phyloP scores from a whole-genome alignment of 2,329 filamentous ascomycete genomes.

The Lecanosticta acicola region DNA sequence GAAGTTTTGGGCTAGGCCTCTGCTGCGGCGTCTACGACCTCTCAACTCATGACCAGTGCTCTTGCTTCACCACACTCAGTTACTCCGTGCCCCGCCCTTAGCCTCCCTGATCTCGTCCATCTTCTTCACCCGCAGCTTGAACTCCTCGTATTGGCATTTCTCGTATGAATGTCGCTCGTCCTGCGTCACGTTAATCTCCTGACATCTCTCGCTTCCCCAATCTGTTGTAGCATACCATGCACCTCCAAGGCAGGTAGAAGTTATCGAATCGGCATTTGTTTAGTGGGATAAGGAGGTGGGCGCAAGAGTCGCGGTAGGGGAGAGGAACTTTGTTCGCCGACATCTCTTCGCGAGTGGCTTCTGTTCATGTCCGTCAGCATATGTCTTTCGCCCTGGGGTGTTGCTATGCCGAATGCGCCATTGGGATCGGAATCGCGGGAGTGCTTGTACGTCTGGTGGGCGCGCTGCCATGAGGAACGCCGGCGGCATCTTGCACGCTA shows the following conservation, averaged over 20 bases:
- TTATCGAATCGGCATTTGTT: constrained; percentile 90
- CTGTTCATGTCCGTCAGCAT: constrained; percentile 38
- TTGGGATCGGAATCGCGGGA: constrained; percentile 6
- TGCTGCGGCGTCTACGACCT: background rate
- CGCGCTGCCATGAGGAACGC: constrained; percentile 37
- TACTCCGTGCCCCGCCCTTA: constrained; percentile 79
- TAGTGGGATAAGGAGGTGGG: constrained; percentile 86
- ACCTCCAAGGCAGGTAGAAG: constrained; percentile 97
- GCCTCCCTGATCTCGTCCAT: constrained; percentile 92
- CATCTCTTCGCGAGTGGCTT: constrained; percentile 87
- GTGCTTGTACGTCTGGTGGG: constrained; percentile 31
- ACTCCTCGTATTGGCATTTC: constrained; percentile 98
- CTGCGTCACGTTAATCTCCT: constrained; percentile 43
- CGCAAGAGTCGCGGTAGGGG: constrained; percentile 91
- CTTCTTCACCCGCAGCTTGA: constrained; percentile 96
- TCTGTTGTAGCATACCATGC: constrained; percentile 60
- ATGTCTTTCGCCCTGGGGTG: background rate
- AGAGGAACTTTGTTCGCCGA: constrained; percentile 81
- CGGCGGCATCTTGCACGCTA: constrained; percentile 44
- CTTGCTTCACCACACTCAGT: constrained; percentile 46
- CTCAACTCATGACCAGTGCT: background rate
- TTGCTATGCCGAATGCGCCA: constrained; percentile 4
- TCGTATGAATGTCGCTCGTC: constrained; percentile 96
- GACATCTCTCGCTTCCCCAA: background rate
- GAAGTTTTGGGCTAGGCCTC: background rate